These are phyloP conservation scores for Echria macrotheca DNA, from an alignment of 495 filamentous ascomycete genomes.

Conservation along the genomic window DNA sequence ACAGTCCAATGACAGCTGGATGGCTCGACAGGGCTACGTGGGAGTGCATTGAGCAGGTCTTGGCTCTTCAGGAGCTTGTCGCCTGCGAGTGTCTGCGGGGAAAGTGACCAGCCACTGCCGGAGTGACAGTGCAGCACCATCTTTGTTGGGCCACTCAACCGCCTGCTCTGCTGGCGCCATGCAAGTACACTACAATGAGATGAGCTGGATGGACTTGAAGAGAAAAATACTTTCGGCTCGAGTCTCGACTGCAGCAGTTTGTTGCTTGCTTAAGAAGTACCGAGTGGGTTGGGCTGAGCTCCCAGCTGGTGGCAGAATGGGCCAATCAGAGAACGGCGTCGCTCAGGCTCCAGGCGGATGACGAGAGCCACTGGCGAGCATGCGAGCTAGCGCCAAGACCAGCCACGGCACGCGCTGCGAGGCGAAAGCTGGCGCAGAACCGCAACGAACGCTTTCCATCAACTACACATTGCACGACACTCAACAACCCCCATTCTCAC, in stretches of 20 bases:
- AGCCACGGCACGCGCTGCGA: conserved; percentile 25
- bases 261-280: too few relatives aligned
- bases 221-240: too few relatives aligned
- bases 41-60: conserved; percentile 14
- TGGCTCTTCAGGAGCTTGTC: conserved; percentile 1
- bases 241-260: too few relatives aligned
- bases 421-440: conserved; percentile 26
- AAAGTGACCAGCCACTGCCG: not conserved
- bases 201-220: not conserved
- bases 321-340: conserved; percentile 17
- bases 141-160: not conserved
- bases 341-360: conserved; percentile 26
- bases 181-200: conserved; percentile 1
- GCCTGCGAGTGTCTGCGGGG: not conserved
- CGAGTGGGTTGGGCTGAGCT: too few relatives aligned
- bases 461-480: not conserved
- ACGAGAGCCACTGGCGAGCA: conserved; percentile 21
- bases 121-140: not conserved
- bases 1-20: too few relatives aligned
- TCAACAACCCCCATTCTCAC: conserved; percentile 8
- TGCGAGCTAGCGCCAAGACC: conserved; percentile 15
- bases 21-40: conserved; percentile 13
- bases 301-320: not conserved
- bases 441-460: conserved; percentile 15
- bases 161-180: conserved; percentile 7